Evolutionary conservation across 306 rosid species (phyloP), one percentile per base, ranked within the genome.

Genomic region (Ammopiptanthus mongolicus): DNA sequence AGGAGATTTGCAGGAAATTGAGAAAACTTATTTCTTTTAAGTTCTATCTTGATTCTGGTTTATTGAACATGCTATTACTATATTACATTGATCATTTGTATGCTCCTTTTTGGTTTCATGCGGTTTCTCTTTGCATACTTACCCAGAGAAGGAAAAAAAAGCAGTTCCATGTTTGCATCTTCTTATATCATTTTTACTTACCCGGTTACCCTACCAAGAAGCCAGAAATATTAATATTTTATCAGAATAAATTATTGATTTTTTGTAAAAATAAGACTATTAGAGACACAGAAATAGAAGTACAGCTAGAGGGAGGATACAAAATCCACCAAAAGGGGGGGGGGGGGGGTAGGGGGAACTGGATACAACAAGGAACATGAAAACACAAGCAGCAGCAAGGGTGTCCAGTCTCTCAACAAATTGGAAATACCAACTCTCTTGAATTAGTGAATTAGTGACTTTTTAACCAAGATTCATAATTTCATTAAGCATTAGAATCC

Each of bases 381-480:
- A n/a, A n/a, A n/a, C n/a, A n/a, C n/a, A n/a, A n/a, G n/a, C n/a
- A n/a, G n/a, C n/a, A n/a, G n/a, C n/a, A n/a, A n/a, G n/a, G n/a
- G n/a, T n/a, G n/a, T n/a, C 44, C 48, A 73, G 11, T 41, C 33
- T 29, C 59, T 12, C 12, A 46, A 46, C 22, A 60, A 46, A 44
- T 60, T 28, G 47, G 58, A 73, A 28, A 60, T 52, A 53, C 18
- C 65, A 39, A 65, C 9, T 36, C 57, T 29, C 67, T 63, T 14
- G 58, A 65, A 10, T 28, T 56, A 41, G 74, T 44, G 5, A 67
- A 52, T 41, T 71, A 34, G 17, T 61, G 47, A 73, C 12, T 18
- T 46, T 64, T 63, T 5, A 71, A 63, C 76, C 68, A 71, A 29
- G 42, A 57, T 62, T 44, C 51, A 46, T 46, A 57, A 63, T 48